Conservation (phyloP, 495 filamentous ascomycete genomes). For the Tirmania nivea region DNA sequence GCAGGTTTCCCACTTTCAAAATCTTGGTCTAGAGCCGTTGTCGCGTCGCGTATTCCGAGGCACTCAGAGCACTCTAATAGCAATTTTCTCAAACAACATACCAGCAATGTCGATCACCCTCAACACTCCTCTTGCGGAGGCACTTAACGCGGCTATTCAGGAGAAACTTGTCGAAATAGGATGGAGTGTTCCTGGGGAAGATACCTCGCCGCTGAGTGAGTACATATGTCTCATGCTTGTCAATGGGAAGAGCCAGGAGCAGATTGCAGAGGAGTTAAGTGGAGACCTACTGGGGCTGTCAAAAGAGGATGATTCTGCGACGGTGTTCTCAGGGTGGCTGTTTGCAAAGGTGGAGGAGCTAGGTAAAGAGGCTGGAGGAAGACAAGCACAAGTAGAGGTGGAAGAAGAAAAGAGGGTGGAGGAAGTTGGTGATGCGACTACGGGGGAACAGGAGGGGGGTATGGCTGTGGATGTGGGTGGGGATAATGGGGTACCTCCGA, state of each 20-base stretch:
- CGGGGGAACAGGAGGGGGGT: slow-evolving; percentile 26
- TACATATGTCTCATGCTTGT: slow-evolving; percentile 94
- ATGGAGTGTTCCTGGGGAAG: slow-evolving; percentile 59
- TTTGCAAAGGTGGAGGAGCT: slow-evolving; percentile 61
- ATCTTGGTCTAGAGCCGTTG: slow-evolving; percentile 4
- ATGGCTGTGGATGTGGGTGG: slow-evolving; percentile 36
- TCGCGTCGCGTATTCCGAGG: slow-evolving; percentile 47
- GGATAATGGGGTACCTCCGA: slow-evolving; percentile 30
- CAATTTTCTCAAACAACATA: too few species aligned
- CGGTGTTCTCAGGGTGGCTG: slow-evolving; percentile 73
- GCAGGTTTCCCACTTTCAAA: neutral
- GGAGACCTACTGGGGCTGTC: slow-evolving; percentile 68
- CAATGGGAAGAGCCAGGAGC: slow-evolving; percentile 75
- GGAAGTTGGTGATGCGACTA: slow-evolving; percentile 18
- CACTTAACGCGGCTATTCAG: slow-evolving; percentile 57
- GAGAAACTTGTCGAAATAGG: slow-evolving; percentile 90
- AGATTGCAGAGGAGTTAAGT: slow-evolving; percentile 73
- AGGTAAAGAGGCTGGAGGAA: slow-evolving; percentile 21
- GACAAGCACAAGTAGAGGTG: neutral
- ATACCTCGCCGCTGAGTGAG: slow-evolving; percentile 71
- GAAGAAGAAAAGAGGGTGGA: slow-evolving; percentile 32
- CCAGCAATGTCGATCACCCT: neutral
- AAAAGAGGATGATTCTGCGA: slow-evolving; percentile 60
- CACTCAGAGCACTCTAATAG: too few species aligned
- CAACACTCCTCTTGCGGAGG: slow-evolving; percentile 52